Evolutionary conservation across 2,329 filamentous ascomycete genomes (phyloP), one percentile per base, ranked within the genome.

Genomic region (Chaetothyriales sp.): DNA sequence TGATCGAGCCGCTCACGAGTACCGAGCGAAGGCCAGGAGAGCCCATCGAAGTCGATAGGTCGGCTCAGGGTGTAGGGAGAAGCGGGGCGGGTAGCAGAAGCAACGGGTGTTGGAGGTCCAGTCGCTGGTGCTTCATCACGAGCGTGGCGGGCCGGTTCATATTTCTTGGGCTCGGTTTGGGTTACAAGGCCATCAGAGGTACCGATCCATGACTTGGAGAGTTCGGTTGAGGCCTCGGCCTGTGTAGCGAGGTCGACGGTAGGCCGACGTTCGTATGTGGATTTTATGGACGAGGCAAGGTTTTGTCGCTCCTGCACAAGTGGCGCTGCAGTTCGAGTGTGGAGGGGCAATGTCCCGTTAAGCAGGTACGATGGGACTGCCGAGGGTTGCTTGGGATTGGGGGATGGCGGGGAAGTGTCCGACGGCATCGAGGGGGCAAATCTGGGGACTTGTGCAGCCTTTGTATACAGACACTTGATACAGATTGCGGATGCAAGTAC

Each of bases 211-310:
- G 19, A 22, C 20, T 42, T 20, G 18, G 46, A 19, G 43, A 28
- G 42, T 54, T 46, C 15, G 43, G 44, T 15, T 15, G 32, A 12
- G 39, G 52, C 8, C 54, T 51, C 32, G 32, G 50, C 26, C 53
- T 56, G 39, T 25, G 22, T 25, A 59, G 61, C 46, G 42, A 53
- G 36, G 15, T 54, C 58, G 22, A 51, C 48, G 0, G 70, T 65
- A 49, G 70, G 66, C 55, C 68, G 69, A 22, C 68, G 69, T 28
- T 68, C 68, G 63, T 78, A 78, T 12, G 77, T 80, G 5, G 72
- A 73, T 57, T 74, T 67, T 53, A 82, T 81, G 20, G 78, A 76
- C 18, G 76, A 71, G 58, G 73, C 75, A 49, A 80, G 70, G 51
- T 66, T 74, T 49, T 81, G 76, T 28, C 77, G 68, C 60, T 81